A percentile compares a stretch with the other conserved stretches of the same genome.
Evolutionary conservation across 2,329 filamentous ascomycete genomes (phyloP).

Genomic region (Epichloe sibirici): DNA sequence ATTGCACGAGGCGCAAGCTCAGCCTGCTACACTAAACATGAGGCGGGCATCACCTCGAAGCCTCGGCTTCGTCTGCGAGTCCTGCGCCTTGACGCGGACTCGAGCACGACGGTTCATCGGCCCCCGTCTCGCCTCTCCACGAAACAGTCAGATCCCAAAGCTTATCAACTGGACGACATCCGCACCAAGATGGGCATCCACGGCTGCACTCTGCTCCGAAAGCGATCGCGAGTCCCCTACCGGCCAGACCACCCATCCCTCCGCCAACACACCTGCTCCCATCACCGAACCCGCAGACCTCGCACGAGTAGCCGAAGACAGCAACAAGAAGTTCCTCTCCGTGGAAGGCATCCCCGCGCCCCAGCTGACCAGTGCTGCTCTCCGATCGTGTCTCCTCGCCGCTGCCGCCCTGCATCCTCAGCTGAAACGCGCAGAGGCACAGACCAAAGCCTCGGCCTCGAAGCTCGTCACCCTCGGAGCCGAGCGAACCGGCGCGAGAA

Average conservation of each 20-base stretch:
- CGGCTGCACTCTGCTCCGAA: constrained; percentile 9
- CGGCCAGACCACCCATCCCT: neutral
- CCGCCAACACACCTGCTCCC: constrained; percentile 7
- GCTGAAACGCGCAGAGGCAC: constrained; percentile 24
- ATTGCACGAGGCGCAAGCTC: neutral
- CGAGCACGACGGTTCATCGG: constrained; percentile 13
- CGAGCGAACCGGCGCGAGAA: constrained; percentile 20
- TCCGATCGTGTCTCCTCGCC: constrained; percentile 32
- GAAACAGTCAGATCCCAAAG: constrained; percentile 6
- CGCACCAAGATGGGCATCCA: constrained; percentile 16
- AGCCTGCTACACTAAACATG: neutral
- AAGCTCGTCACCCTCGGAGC: constrained; percentile 36
- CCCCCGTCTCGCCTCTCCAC: constrained; percentile 13
- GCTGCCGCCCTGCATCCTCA: constrained; percentile 32
- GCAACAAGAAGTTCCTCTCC: constrained; percentile 30
- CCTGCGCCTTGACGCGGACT: constrained; percentile 26
- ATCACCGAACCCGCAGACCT: constrained; percentile 28
- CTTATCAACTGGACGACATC: constrained; percentile 4
- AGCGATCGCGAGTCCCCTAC: constrained; percentile 1
- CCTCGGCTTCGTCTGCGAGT: constrained; percentile 29
- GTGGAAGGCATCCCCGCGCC: constrained; percentile 33
- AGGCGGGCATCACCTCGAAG: constrained; percentile 16
- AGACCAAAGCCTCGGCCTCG: constrained; percentile 36
- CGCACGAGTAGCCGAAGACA: constrained; percentile 28
- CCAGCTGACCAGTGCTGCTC: constrained; percentile 28